Conservation (phyloP, 1,284 basidiomycete genomes). For the Ustilago hordei region DNA sequence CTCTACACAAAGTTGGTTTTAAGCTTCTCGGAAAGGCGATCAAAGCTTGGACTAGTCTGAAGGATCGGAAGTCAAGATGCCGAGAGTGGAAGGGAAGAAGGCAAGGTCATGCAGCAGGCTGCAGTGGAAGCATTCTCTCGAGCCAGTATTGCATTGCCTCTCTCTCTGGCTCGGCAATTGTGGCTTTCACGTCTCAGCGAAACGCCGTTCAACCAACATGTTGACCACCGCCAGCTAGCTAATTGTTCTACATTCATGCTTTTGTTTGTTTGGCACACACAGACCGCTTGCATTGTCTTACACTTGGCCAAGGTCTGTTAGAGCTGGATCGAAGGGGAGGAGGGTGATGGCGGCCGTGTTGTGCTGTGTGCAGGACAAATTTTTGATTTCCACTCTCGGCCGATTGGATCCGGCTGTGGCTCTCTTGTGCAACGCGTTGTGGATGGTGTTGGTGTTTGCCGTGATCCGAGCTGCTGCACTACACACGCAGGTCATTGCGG, state of each 20-base stretch:
- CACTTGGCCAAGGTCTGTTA: no score
- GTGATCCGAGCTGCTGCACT: neutral
- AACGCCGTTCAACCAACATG: neutral
- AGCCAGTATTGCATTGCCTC: neutral
- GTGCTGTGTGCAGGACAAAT: neutral
- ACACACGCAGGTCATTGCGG: neutral
- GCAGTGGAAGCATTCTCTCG: conserved; percentile 20
- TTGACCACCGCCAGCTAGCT: no score
- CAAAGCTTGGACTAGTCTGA: neutral
- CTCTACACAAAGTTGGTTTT: neutral
- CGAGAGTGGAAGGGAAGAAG: neutral
- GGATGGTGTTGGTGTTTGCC: neutral
- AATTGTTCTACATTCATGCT: no score
- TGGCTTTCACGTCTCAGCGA: conserved; percentile 9
- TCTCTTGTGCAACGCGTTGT: neutral
- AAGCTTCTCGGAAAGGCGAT: neutral
- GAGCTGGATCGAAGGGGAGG: no score
- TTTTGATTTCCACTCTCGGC: neutral
- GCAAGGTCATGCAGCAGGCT: neutral
- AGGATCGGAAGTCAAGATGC: conserved; percentile 9
- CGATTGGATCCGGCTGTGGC: conserved; percentile 9
- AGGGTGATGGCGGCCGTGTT: neutral
- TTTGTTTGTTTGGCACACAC: no score
- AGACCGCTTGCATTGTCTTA: no score
- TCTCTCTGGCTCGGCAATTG: neutral